Evolutionary conservation across 805 yeast genomes (phyloP), one percentile per base, ranked within the genome.

Genomic region (Saccharomycopsis sp.): DNA sequence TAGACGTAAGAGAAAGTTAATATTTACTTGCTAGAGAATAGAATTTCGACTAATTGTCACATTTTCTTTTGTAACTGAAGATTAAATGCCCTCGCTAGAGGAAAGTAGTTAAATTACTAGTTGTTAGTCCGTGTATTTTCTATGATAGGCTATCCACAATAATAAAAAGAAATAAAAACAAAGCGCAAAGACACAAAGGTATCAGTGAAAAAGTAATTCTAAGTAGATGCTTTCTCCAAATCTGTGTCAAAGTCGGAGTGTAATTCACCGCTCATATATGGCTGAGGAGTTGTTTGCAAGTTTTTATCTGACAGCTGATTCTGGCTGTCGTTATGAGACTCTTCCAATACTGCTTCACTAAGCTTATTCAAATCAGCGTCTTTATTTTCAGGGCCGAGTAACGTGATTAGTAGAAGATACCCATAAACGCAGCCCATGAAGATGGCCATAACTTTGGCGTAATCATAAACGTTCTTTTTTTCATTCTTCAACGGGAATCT

Each of bases 371-470:
- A 29, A 29, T 29, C 37, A 29, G 37, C 37, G 37, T 12, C 37
- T 29, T 29, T 29, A 59, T 80, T 78, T 68, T 84, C 89, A 3
- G 88, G 88, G 15, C 89, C 89, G 53, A 84, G 56, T 47, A 83
- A 68, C 0, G 80, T 71, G 41, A 82, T 70, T 1, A 82, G 8
- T 14, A 83, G 65, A 53, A 82, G 73, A 62, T 74, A 81, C 0
- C 71, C 84, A 61, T 80, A 79, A 2, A 83, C 87, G 65, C 84
- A 78, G 23, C 85, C 88, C 71, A 82, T 75, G 67, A 84, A 83
- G 56, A 84, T 83, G 12, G 85, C 79, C 88, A 84, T 84, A 23
- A 81, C 84, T 61, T 74, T 79, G 1, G 81, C 81, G 63, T 83
- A 83, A 64, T 83, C 75, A 62, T 73, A 79, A 9, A 70, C 67